Conservation (phyloP, 164 flowering plant species). For the Brasenia schreberi region DNA sequence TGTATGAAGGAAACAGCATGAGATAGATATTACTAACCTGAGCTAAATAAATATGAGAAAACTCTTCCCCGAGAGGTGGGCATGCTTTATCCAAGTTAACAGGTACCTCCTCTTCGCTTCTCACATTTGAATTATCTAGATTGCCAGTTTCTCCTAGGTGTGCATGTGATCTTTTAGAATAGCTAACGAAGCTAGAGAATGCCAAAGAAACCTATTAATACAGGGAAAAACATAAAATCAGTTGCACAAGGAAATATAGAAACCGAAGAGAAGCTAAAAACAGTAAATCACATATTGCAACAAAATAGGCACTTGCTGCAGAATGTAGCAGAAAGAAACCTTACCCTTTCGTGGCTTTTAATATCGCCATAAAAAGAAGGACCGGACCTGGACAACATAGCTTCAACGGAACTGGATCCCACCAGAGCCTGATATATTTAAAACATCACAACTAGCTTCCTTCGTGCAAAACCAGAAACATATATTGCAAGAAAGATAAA, state of each 20-base stretch:
- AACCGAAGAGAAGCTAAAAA: background rate
- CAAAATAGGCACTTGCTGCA: background rate
- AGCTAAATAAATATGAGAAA: conserved; percentile 60
- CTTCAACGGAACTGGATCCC: conserved; percentile 71
- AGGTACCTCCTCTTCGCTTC: conserved; percentile 9
- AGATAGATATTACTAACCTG: conserved; percentile 32
- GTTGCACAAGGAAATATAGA: background rate
- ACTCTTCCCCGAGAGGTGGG: conserved; percentile 19
- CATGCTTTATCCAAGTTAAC: conserved; percentile 10
- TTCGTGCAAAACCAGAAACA: too few species aligned
- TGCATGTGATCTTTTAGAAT: conserved; percentile 28
- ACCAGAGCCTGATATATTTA: conserved; percentile 34
- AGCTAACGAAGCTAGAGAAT: conserved; percentile 54
- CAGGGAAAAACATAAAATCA: background rate
- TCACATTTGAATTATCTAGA: background rate
- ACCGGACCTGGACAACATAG: conserved; percentile 73
- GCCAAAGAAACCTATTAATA: conserved; percentile 55
- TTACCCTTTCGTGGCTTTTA: conserved; percentile 88
- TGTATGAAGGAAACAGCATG: background rate
- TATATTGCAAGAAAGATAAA: too few species aligned
- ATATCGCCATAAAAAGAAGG: conserved; percentile 83
- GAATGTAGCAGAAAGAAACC: background rate
- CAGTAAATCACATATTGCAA: background rate
- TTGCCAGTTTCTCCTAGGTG: background rate
- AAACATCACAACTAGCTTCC: too few species aligned